phyloP scores from a whole-genome alignment of 192 early-diverging fungal species.

The Gaertneriomyces semiglobifer region DNA sequence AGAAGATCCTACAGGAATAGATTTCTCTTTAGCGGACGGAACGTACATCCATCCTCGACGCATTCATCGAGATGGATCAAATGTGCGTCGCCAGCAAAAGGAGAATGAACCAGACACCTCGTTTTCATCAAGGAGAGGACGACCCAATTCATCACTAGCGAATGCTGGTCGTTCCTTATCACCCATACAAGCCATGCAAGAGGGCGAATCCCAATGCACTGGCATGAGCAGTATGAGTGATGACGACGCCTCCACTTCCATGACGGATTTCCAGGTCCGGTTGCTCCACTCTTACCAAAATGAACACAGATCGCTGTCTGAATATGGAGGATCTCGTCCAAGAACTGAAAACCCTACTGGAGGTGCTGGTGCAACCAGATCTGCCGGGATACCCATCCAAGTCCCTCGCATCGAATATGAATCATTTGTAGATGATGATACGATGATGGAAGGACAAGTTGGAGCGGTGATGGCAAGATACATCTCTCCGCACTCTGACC shows the following conservation, averaged over 20 bases:
- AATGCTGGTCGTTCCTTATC: not conserved
- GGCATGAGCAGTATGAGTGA: not conserved
- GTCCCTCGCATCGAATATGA: constrained; percentile 27
- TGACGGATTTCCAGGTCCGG: not conserved
- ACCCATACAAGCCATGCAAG: not conserved
- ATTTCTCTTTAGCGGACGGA: constrained; percentile 26
- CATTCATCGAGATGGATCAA: no score
- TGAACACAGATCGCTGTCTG: not conserved
- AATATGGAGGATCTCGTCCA: not conserved
- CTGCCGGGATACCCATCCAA: constrained; percentile 2
- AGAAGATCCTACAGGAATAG: not conserved
- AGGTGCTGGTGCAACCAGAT: not conserved
- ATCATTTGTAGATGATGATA: constrained; percentile 24
- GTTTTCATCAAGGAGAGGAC: not conserved
- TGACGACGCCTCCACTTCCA: not conserved
- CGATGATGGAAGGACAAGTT: constrained; percentile 11
- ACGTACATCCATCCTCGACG: not conserved
- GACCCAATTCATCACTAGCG: not conserved
- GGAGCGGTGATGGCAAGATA: no score
- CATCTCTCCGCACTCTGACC: no score
- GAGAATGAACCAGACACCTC: not conserved
- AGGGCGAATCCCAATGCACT: not conserved
- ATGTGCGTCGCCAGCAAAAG: no score
- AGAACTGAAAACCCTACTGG: not conserved
- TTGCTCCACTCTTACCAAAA: not conserved